Evolutionary conservation across 345 rosid species (phyloP).

Genomic region (Citrus medica): DNA sequence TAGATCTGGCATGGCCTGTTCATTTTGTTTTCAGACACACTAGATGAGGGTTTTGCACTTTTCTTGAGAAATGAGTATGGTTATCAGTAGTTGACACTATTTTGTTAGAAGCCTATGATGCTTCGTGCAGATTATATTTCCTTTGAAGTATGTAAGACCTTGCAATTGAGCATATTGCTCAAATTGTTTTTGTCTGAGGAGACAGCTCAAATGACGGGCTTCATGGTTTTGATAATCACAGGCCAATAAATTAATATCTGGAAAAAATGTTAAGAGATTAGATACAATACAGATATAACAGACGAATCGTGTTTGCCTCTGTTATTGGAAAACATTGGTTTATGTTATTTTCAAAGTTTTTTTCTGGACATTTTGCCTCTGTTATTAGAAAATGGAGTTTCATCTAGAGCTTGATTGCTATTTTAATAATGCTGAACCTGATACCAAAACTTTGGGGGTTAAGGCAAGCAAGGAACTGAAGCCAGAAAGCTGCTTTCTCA

Average conservation of each 20-base stretch:
- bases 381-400: background rate
- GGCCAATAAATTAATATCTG: background rate
- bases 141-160: background rate
- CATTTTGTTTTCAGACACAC: background rate
- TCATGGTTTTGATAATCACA: background rate
- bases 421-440: background rate
- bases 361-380: background rate
- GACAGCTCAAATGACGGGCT: background rate
- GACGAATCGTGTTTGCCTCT: background rate
- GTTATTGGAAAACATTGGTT: background rate
- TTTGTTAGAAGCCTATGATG: background rate
- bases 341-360: background rate
- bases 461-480: background rate
- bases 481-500: background rate
- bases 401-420: background rate
- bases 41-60: background rate
- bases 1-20: background rate
- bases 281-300: background rate
- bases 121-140: background rate
- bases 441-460: background rate
- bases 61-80: background rate
- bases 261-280: background rate
- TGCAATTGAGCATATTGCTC: background rate
- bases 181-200: background rate
- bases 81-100: background rate